These are phyloP conservation scores for Angophora floribunda DNA, from an alignment of 345 rosid genomes.

Conservation along the genomic window DNA sequence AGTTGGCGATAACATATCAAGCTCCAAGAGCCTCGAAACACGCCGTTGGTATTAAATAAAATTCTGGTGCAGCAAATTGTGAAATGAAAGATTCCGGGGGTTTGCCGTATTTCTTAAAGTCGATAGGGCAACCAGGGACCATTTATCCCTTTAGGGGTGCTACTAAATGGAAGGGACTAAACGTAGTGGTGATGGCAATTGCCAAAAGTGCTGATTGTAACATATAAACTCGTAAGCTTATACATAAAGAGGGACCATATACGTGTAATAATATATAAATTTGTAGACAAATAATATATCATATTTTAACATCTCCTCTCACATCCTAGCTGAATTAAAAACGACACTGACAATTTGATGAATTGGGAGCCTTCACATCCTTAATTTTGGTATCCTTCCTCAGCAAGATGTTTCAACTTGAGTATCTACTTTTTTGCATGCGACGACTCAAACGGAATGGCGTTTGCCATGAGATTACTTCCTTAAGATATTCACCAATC, in stretches of 20 bases:
- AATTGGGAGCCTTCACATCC: neutral
- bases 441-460: neutral
- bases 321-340: neutral
- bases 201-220: neutral
- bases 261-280: neutral
- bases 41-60: neutral
- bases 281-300: neutral
- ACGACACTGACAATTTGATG: neutral
- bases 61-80: neutral
- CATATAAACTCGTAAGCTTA: neutral
- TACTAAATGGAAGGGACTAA: neutral
- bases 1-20: neutral
- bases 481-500: neutral
- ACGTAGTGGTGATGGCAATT: neutral
- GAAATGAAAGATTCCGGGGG: neutral
- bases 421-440: neutral
- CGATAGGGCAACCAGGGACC: neutral
- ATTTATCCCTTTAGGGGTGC: neutral
- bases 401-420: neutral
- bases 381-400: neutral
- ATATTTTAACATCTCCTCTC: neutral
- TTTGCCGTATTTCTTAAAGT: neutral
- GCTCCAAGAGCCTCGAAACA: neutral
- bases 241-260: neutral
- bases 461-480: neutral